Evolutionary conservation across 176 grass and related monocot genomes (phyloP), one percentile per base, ranked within the genome.

Genomic region (Carex pumila): DNA sequence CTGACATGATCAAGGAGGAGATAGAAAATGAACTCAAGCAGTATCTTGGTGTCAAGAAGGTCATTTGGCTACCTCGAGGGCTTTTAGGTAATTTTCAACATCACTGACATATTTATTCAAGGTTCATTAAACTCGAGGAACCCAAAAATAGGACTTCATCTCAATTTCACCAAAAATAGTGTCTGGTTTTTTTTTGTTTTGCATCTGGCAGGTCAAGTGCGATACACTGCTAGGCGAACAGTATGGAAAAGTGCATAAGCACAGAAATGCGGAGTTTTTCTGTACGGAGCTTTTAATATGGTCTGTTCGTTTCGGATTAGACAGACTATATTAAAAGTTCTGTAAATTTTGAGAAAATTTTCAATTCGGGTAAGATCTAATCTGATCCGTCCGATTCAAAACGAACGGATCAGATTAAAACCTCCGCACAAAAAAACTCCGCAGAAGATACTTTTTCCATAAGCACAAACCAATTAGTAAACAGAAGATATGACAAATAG

Each of bases 1-100:
- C 92, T 22, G 59, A 94, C 70, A 98, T 98, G 95, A 91, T 64
- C 41, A 94, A 84, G 81, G 72, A 79, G 76, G 92, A 98, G 45
- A 98, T 94, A 87, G 95, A 98, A 82, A 87, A 87, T 78, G 92
- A 98, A 71, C 81, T 98, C 74, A 98, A 89, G 54, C 86, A 87
- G 87, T 91, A 87, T 65, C 95, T 98, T 66, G 92, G 95, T 14
- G 89, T 98, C 75, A 68, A 84, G 45, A 94, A 98, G 76, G 89
- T 98, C 88, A 93, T 98, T 60, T 94, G 95, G 95, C 87, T 94
- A 87, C 95, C 91, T 69, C 84, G 68, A 70, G 95, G 95, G 61
- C 92, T 98, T 36, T 88, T 86, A 32, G 95, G 95, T 98, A 97
- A 87, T 34, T 18, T 85, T 56, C 25, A 77, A 32, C 47, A 77